These are phyloP conservation scores for Scheffersomyces insectosa DNA, from an alignment of 1,139 yeast species.

Conservation along the genomic window DNA sequence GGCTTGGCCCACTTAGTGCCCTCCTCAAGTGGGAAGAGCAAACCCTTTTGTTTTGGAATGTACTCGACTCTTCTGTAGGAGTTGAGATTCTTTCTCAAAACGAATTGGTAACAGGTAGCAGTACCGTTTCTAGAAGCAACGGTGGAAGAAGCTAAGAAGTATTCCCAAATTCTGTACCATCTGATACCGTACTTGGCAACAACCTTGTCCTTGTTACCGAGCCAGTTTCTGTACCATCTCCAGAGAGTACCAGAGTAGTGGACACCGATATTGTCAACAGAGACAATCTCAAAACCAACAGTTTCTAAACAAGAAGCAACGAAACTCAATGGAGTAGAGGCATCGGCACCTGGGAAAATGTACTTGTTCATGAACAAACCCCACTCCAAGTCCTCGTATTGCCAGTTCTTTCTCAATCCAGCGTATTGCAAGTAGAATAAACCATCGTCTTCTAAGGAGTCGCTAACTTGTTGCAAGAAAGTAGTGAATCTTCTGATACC, in stretches of 20 bases:
- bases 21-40: slow-evolving; percentile 60
- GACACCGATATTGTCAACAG: slow-evolving; percentile 87
- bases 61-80: slow-evolving; percentile 82
- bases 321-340: slow-evolving; percentile 89
- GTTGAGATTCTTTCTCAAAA: slow-evolving; percentile 86
- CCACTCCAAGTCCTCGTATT: slow-evolving; percentile 92
- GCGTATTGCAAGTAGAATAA: slow-evolving; percentile 85
- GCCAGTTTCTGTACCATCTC: slow-evolving; percentile 97
- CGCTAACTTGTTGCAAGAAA: slow-evolving; percentile 77
- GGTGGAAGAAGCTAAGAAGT: slow-evolving; percentile 77
- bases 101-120: slow-evolving; percentile 90
- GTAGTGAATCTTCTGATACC: slow-evolving; percentile 82
- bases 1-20: slow-evolving; percentile 47
- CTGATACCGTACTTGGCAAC: slow-evolving; percentile 80
- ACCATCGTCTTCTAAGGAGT: slow-evolving; percentile 91
- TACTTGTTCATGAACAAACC: slow-evolving; percentile 96
- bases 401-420: slow-evolving; percentile 91
- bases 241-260: slow-evolving; percentile 90
- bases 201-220: slow-evolving; percentile 76
- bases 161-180: slow-evolving; percentile 96
- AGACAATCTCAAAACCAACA: slow-evolving; percentile 82
- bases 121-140: slow-evolving; percentile 91
- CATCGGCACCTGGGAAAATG: slow-evolving; percentile 97
- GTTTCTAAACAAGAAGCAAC: slow-evolving; percentile 77
- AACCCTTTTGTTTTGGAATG: slow-evolving; percentile 75